A percentile compares a stretch with the other conserved stretches of the same genome.
phyloP scores from a whole-genome alignment of 2,329 filamentous ascomycete genomes.

The Aspergillus tubingensis region DNA sequence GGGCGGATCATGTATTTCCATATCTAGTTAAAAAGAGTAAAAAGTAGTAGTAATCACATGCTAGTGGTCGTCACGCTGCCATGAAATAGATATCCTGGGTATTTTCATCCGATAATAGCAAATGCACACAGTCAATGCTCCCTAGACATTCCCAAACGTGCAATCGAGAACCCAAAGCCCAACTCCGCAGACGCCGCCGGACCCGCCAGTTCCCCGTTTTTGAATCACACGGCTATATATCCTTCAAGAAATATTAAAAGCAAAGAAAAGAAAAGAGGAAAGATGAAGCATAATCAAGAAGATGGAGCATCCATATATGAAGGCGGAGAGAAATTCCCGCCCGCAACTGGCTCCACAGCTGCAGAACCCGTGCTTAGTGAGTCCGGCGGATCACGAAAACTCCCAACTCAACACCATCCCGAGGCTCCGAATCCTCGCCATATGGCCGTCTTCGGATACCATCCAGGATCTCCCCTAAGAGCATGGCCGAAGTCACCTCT shows the following conservation, averaged over 20 bases:
- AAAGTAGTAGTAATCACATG: conserved; percentile 6
- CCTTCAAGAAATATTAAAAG: conserved; percentile 11
- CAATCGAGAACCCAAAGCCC: conserved; percentile 10
- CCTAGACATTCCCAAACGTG: conserved; percentile 20
- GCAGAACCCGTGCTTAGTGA: conserved; percentile 23
- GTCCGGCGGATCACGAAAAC: conserved; percentile 53
- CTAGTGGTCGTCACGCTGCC: conserved; percentile 17
- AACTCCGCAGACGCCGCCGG: conserved; percentile 14
- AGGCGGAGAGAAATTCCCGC: neutral
- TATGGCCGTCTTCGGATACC: conserved; percentile 58
- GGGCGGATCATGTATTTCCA: conserved; percentile 20
- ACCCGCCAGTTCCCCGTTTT: conserved; percentile 11
- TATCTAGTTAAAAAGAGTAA: conserved; percentile 6
- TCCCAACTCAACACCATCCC: conserved; percentile 49
- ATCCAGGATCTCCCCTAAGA: conserved; percentile 62
- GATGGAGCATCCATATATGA: neutral
- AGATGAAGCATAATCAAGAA: neutral
- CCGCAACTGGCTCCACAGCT: neutral
- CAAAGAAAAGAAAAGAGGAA: neutral
- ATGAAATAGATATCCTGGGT: conserved; percentile 31
- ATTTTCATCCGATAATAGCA: conserved; percentile 29
- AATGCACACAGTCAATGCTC: conserved; percentile 20
- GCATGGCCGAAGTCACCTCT: conserved; percentile 55
- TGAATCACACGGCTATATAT: conserved; percentile 15
- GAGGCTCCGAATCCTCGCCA: conserved; percentile 45